Base-by-base conservation (phyloP, 2,329 filamentous ascomycete genomes). In the Fusarium succisae region DNA sequence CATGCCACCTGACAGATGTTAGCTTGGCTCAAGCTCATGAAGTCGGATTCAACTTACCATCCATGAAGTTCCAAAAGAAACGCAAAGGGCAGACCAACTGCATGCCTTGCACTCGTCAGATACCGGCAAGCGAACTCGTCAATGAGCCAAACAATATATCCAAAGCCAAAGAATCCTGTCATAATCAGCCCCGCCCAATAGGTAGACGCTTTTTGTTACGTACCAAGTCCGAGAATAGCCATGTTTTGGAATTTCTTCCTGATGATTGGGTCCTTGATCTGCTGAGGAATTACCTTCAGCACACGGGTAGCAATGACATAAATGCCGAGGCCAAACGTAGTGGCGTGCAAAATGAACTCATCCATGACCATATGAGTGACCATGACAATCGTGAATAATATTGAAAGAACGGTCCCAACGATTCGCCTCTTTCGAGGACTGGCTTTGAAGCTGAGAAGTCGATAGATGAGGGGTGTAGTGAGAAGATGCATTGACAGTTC, bases 331-430 rank as follows among this genome's bases (percentile, higher is more conserved):
- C 80, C 83, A 69, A 85, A 85, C 0, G 78, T 71, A 1, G 77
- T 75, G 1, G 83, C 83, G 51, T 85, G 83, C 1, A 85, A 76
- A 1, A 85, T 45, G 32, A 85, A 84, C 57, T 85, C 83, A 35
- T 85, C 82, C 82, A 84, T 82, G 20, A 81, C 79, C 79, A 84
- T 84, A 41, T 85, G 83, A 0, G 82, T 80, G 11, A 83, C 78
- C 81, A 84, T 84, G 8, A 85, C 81, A 8, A 80, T 59, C 6
- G 71, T 79, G 5, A 81, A 81, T 1, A 80, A 61, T 2, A 62
- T 57, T 1, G 60, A 47, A 5, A 81, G 76, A 22, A 76, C 32
- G 2, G 63, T 63, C 9, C 78, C 79, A 0, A 81, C 57, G 0
- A 77, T 6, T 14, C 60, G 77, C 1, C 80, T 81, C 7, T 73